These are phyloP conservation scores for Taxillus chinensis DNA, from an alignment of 164 flowering plant genomes.

Conservation along the genomic window DNA sequence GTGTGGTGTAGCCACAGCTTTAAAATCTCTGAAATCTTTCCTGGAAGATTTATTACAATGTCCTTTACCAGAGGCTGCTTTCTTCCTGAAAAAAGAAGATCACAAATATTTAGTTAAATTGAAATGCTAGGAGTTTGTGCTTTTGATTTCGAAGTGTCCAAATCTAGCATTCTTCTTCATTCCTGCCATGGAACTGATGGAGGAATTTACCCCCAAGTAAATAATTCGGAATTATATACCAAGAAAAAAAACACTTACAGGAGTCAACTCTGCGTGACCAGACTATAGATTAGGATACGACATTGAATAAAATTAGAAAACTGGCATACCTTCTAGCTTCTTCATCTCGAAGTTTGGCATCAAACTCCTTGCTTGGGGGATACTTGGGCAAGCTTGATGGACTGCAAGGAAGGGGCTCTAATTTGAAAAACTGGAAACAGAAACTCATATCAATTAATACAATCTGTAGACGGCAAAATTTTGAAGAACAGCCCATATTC, in stretches of 20 bases:
- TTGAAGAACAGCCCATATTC: background rate
- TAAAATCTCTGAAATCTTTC: slow-evolving; percentile 33
- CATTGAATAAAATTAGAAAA: background rate
- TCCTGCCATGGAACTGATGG: no score
- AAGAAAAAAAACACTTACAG: no score
- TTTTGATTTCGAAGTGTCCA: background rate
- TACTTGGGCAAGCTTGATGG: slow-evolving; percentile 82
- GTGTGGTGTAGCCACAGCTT: slow-evolving; percentile 48
- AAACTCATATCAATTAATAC: slow-evolving; percentile 4
- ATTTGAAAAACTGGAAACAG: slow-evolving; percentile 60
- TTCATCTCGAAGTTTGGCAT: slow-evolving; percentile 64
- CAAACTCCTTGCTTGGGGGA: slow-evolving; percentile 81
- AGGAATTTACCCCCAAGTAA: no score
- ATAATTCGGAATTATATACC: no score
- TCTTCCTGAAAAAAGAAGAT: slow-evolving; percentile 30
- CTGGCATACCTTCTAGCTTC: slow-evolving; percentile 57
- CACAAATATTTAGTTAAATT: background rate
- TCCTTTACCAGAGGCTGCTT: slow-evolving; percentile 34
- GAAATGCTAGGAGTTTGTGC: background rate
- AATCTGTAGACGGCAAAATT: background rate
- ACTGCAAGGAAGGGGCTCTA: slow-evolving; percentile 66
- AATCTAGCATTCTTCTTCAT: background rate
- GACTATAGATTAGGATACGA: background rate
- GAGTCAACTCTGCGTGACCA: no score
- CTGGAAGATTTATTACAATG: slow-evolving; percentile 30